Conservation (phyloP, 2,329 filamentous ascomycete species). For the Metarhizium guizhouense region DNA sequence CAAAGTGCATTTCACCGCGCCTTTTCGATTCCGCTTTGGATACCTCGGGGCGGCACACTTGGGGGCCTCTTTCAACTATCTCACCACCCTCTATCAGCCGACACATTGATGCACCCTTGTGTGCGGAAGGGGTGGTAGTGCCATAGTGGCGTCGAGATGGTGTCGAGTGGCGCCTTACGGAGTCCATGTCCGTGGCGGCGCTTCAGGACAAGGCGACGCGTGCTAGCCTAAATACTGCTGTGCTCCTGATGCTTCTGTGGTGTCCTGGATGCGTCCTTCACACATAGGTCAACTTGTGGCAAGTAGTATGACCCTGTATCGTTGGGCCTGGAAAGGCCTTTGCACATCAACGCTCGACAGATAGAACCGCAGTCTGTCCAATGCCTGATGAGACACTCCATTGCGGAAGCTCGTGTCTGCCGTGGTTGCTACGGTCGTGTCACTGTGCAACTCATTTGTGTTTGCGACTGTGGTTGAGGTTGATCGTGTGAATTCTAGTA, state of each 20-base stretch:
- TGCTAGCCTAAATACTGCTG: not conserved
- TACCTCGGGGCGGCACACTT: not conserved
- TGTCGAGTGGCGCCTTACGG: conserved; percentile 2
- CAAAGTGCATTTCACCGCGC: not conserved
- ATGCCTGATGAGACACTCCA: not conserved
- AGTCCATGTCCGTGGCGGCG: not conserved
- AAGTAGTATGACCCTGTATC: too few relatives aligned
- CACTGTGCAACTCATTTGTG: not conserved
- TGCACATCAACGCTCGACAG: not conserved
- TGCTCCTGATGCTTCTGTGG: not conserved
- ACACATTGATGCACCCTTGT: not conserved
- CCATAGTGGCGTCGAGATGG: not conserved
- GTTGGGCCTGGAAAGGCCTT: not conserved
- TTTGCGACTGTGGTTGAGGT: not conserved
- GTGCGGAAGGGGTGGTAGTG: not conserved
- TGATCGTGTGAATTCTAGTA: not conserved
- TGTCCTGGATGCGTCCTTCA: not conserved
- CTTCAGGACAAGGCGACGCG: not conserved
- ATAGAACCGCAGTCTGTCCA: not conserved
- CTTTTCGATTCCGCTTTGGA: not conserved
- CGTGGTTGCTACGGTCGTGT: not conserved
- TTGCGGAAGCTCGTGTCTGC: conserved; percentile 3
- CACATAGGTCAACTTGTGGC: too few relatives aligned
- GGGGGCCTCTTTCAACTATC: not conserved
- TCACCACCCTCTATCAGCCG: too few relatives aligned